Evolutionary conservation across 768 basidiomycete species (phyloP), one percentile per base, ranked within the genome.

Genomic region (Dictyophora rubrovolvata): DNA sequence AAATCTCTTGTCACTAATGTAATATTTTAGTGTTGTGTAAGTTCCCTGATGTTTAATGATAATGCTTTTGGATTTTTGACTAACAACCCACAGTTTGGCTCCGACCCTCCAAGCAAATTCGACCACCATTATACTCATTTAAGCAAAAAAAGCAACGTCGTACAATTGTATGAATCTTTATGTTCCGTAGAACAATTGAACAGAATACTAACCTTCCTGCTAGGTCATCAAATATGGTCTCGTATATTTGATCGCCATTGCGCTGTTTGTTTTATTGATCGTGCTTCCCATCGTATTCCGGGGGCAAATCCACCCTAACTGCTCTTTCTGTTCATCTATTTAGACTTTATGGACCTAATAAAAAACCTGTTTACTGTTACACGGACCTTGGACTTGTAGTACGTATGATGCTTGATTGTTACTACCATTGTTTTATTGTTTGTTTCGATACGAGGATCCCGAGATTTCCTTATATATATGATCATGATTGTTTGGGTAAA

Each of bases 71-170:
- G 42, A 5, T 49, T 73, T 48, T 71, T 61, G 20, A 51, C 0
- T 51, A 50, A n/a, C 56, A 17, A 37, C 52, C 54, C 55, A 11
- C 65, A 91, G 89, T 97, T 79, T 98, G 96, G 95, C 76, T 98
- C 52, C 84, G 89, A 21, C 93, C 92, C 20, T 93, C 91, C 56
- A 91, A 91, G 69, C 93, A 94, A 72, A 95, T 95, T 63, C 88
- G 90, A 50, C 85, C 93, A 1, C 93, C 93, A 0, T 74, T 97
- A 65, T 97, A 90, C 72, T 87, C 87, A 51, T 79, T 90, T 69
- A 92, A 91, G 72, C 88, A 93, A 73, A 87, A 86, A 72, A 82
- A 83, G 69, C 90, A 93, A 68, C 85, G 94, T 55, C 84, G 92
- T 59, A 86, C 86, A 80, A 93, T 94, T 65, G 91, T 95, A 68